These are phyloP conservation scores for Penicillium sp. DNA, from an alignment of 2,329 filamentous ascomycete genomes.

Conservation along the genomic window DNA sequence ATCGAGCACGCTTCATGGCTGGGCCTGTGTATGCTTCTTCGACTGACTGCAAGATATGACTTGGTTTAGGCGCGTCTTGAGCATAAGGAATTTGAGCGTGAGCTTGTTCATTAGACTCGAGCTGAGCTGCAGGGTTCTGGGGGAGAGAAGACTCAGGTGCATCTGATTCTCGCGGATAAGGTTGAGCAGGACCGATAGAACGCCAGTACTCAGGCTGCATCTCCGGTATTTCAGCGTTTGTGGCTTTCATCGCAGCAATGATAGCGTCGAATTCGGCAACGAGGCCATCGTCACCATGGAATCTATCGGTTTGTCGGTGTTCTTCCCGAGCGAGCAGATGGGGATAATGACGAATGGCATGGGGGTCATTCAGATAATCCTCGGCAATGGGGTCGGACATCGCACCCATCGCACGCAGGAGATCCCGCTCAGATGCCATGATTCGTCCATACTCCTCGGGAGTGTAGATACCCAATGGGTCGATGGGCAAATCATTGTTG, in stretches of 20 bases:
- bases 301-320: not conserved
- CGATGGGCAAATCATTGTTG: not conserved
- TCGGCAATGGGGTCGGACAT: too few species aligned
- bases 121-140: too few species aligned
- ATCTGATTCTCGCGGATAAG: not conserved
- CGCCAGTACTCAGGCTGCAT: not conserved
- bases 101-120: not conserved
- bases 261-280: not conserved
- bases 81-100: not conserved
- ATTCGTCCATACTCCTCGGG: not conserved
- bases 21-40: not conserved
- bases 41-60: not conserved
- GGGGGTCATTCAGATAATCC: not conserved
- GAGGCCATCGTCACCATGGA: too few species aligned
- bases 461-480: not conserved
- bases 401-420: not conserved
- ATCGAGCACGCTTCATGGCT: not conserved
- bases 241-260: not conserved
- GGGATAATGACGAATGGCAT: too few species aligned
- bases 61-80: not conserved
- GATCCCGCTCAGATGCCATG: not conserved
- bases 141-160: too few species aligned
- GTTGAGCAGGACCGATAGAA: not conserved
- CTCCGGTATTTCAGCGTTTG: too few species aligned
- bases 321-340: not conserved